Conservation (phyloP, 257 asterid species). For the Primulina eburnea region DNA sequence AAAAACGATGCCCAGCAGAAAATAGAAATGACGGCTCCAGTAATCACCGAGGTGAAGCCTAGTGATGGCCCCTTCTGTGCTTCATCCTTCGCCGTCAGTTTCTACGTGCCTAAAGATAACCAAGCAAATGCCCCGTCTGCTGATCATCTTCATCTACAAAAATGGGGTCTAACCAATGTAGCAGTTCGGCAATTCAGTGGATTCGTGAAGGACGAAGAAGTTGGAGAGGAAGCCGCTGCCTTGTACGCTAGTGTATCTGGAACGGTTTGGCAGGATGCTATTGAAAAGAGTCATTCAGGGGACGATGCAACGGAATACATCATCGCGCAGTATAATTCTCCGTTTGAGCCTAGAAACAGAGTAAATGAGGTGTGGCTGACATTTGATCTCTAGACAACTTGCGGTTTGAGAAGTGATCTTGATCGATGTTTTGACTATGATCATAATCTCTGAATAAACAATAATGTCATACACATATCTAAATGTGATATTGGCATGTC, state of each 20-base stretch:
- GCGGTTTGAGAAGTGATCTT: neutral
- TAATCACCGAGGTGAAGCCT: slow-evolving; percentile 60
- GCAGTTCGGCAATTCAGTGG: slow-evolving; percentile 81
- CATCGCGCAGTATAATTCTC: slow-evolving; percentile 81
- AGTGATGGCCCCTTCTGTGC: slow-evolving; percentile 88
- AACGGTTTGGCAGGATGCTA: slow-evolving; percentile 57
- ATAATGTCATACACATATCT: neutral
- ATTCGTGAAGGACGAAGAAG: slow-evolving; percentile 46
- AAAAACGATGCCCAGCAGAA: slow-evolving; percentile 44
- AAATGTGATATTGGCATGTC: neutral
- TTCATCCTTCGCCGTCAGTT: slow-evolving; percentile 64
- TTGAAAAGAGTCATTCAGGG: slow-evolving; percentile 42
- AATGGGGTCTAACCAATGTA: slow-evolving; percentile 56
- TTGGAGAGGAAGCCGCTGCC: slow-evolving; percentile 65
- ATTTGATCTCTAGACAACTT: slow-evolving; percentile 33
- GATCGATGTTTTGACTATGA: neutral
- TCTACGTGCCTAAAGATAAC: slow-evolving; percentile 68
- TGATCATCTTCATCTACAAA: slow-evolving; percentile 54
- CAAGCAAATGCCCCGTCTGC: slow-evolving; percentile 70
- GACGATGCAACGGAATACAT: slow-evolving; percentile 43
- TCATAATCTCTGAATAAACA: neutral
- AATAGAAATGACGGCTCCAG: slow-evolving; percentile 91
- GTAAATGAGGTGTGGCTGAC: slow-evolving; percentile 83
- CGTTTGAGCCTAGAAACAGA: slow-evolving; percentile 64
- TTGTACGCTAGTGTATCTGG: slow-evolving; percentile 51